Evolutionary conservation across 108 stramenopile genomes (phyloP).

Genomic region (Poteriospumella lacustris): DNA sequence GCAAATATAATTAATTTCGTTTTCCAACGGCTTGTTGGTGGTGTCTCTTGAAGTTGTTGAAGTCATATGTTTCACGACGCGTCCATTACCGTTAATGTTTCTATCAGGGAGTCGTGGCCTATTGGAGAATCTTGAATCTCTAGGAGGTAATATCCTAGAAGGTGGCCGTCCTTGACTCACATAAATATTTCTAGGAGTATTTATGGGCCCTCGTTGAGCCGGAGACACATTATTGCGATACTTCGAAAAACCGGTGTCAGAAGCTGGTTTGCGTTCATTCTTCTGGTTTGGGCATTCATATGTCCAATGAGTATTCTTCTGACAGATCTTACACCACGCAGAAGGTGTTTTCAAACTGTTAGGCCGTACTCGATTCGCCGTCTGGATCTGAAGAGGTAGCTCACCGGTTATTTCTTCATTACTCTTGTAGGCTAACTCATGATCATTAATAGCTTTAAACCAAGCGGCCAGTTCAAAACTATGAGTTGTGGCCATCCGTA

Average conservation of each 20-base stretch:
- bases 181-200: slow-evolving; percentile 9
- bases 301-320: slow-evolving; percentile 8
- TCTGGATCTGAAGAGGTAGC: slow-evolving; percentile 6
- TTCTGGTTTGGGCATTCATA: slow-evolving; percentile 7
- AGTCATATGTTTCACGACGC: slow-evolving; percentile 7
- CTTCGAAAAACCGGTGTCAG: neutral
- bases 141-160: slow-evolving; percentile 2
- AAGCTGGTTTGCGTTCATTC: slow-evolving; percentile 7
- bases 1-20: slow-evolving; percentile 9
- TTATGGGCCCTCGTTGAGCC: slow-evolving; percentile 1
- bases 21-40: slow-evolving; percentile 6
- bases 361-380: slow-evolving; percentile 5
- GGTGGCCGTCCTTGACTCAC: neutral
- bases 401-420: slow-evolving; percentile 8
- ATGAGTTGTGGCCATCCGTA: slow-evolving; percentile 6
- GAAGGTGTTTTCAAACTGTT: slow-evolving; percentile 2
- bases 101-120: slow-evolving; percentile 6
- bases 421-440: slow-evolving; percentile 7
- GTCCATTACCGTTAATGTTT: slow-evolving; percentile 8
- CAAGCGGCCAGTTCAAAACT: slow-evolving; percentile 6
- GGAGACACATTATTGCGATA: slow-evolving; percentile 3
- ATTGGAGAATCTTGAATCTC: slow-evolving; percentile 2
- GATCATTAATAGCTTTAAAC: slow-evolving; percentile 9
- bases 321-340: slow-evolving; percentile 6
- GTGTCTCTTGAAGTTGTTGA: slow-evolving; percentile 7